Evolutionary conservation across 2,329 filamentous ascomycete genomes (phyloP), one percentile per base, ranked within the genome.

Genomic region (Alternaria novae-zelandiae): DNA sequence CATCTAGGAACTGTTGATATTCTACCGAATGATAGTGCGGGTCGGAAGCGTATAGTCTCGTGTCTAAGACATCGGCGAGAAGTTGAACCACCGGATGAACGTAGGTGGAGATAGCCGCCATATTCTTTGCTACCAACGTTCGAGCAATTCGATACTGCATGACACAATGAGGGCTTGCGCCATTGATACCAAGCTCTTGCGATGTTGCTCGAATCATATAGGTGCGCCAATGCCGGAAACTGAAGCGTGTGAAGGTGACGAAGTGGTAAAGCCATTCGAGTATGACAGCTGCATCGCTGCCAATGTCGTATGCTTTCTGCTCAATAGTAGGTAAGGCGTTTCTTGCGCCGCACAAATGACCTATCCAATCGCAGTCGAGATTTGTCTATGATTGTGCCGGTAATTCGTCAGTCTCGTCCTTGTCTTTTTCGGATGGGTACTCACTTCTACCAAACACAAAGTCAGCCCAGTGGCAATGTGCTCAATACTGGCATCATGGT

Each of bases 181-280:
- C 30, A 9, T 45, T 30, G 41, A 64, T 64, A 4, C 61, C 50
- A 5, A 66, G 54, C n/a, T 53, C 58, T 23, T 26, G 13, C 2
- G 54, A 58, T 28, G 55, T 36, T 17, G 54, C 17, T 53, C 46
- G 43, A 17, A 66, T 57, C 10, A 49, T 44, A 15, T 66, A 61
- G 10, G 64, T 66, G 15, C 64, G 64, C 64, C 64, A 64, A 36
- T 66, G 64, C 7, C 64, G 61, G 15, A 64, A 32, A 45, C 47
- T 59, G 20, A 66, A 64, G 36, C 64, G 64, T 1, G 61, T 28
- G 6, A 66, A 55, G 45, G 55, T 36, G 25, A 61, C 64, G 28
- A 64, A 66, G 41, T 66, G 51, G 46, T 61, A 61, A 3, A 61
- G 57, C 61, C 64, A 66, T 0, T 26, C 45, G 5, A 66, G 61